These are phyloP conservation scores for Stephania japonica DNA, from an alignment of 164 flowering plant species.

Conservation along the genomic window DNA sequence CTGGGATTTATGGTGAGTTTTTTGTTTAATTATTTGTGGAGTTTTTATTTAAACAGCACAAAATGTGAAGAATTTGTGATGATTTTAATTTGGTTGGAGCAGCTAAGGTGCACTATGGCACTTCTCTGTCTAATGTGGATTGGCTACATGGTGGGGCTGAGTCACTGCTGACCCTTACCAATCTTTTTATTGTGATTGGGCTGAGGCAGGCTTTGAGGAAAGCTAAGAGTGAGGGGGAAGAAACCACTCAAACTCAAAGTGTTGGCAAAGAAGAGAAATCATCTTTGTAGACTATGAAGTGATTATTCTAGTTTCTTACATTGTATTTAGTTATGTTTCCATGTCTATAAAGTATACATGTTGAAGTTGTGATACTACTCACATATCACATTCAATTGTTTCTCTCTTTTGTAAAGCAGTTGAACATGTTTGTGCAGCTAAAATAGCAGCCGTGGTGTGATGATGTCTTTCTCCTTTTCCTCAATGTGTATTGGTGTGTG, in stretches of 20 bases:
- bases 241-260: constrained; percentile 20
- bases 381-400: not conserved
- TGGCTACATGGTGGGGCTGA: constrained; percentile 98
- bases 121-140: constrained; percentile 90
- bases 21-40: not conserved
- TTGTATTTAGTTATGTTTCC: not conserved
- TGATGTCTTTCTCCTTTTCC: no score
- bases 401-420: not conserved
- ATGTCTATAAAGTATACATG: not conserved
- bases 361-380: not conserved
- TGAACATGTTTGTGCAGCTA: no score
- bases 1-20: constrained; percentile 87
- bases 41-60: not conserved
- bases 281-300: not conserved
- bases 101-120: constrained; percentile 96
- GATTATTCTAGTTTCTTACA: not conserved
- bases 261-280: constrained; percentile 30
- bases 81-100: constrained; percentile 19
- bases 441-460: no score
- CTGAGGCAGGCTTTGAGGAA: constrained; percentile 64
- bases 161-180: constrained; percentile 80
- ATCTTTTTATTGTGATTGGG: constrained; percentile 82
- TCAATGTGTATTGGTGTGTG: no score
- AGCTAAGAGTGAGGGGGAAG: constrained; percentile 24
- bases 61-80: not conserved